Evolutionary conservation across 2,329 filamentous ascomycete genomes (phyloP).

Genomic region (Xylaria sp.): DNA sequence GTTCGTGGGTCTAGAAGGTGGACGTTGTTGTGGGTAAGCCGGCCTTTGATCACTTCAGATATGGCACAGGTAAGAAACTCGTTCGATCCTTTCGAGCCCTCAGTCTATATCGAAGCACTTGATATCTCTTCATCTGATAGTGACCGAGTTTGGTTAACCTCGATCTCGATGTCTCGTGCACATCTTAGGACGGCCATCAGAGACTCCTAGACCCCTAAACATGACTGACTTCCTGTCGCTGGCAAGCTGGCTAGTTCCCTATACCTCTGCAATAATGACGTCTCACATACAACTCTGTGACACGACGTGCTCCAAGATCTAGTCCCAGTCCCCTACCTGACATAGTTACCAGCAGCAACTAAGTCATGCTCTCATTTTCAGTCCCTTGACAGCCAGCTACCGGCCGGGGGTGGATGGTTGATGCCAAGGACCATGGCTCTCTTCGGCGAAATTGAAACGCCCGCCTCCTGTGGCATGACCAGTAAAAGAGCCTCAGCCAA

Average conservation of each 20-base stretch:
- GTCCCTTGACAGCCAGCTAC: no score
- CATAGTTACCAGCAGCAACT: not conserved
- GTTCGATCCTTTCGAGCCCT: not conserved
- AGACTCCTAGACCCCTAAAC: no score
- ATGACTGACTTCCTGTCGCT: no score
- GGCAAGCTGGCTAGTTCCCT: not conserved
- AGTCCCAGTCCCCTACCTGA: not conserved
- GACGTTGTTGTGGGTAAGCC: not conserved
- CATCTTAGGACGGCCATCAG: no score
- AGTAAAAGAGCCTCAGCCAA: not conserved
- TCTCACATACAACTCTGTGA: not conserved
- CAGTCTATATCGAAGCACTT: not conserved
- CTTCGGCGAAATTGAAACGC: slow-evolving; percentile 17
- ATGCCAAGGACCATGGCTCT: not conserved
- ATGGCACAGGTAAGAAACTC: not conserved
- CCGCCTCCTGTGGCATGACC: slow-evolving; percentile 12
- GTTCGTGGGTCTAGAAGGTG: not conserved
- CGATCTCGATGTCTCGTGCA: no score
- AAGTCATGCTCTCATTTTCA: not conserved
- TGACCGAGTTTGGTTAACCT: no score
- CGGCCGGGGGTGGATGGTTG: not conserved
- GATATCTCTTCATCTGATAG: not conserved
- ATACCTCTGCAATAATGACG: not conserved
- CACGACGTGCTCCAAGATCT: not conserved
- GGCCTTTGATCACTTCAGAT: not conserved